Percentiles rank a stretch among this genome's conserved stretches.
Evolutionary conservation across 1,284 basidiomycete species (phyloP).

Genomic region (Farysia itapuensis): DNA sequence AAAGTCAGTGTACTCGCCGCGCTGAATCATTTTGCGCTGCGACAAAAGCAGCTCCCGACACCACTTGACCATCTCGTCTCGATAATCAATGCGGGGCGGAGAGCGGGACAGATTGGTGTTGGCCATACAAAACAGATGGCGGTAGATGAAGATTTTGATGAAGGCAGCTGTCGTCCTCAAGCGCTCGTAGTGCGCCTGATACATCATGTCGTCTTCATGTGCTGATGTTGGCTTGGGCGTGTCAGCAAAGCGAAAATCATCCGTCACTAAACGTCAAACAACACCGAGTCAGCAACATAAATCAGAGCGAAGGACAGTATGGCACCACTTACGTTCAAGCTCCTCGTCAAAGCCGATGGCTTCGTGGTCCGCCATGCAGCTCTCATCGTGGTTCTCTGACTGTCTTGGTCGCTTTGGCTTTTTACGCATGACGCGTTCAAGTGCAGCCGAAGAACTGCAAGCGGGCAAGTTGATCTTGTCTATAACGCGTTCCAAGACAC

Average conservation of each 20-base stretch:
- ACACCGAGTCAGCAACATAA: background rate
- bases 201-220: conserved; percentile 34
- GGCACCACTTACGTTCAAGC: conserved; percentile 11
- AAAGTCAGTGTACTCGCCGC: conserved; percentile 34
- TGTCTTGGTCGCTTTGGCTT: conserved; percentile 35
- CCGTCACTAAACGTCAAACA: conserved; percentile 5
- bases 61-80: conserved; percentile 41
- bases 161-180: conserved; percentile 34
- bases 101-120: conserved; percentile 26
- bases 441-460: conserved; percentile 26
- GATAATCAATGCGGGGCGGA: conserved; percentile 30
- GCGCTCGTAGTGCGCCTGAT: conserved; percentile 27
- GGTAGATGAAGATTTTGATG: conserved; percentile 37
- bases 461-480: conserved; percentile 43
- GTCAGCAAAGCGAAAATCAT: conserved; percentile 29
- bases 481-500: conserved; percentile 36
- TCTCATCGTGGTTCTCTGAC: conserved; percentile 28
- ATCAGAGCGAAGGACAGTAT: too few species aligned
- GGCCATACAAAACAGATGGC: conserved; percentile 23
- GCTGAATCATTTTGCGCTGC: conserved; percentile 39
- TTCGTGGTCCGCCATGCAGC: conserved; percentile 40
- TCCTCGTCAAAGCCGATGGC: conserved; percentile 32
- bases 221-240: conserved; percentile 24
- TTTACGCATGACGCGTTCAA: conserved; percentile 34
- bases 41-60: conserved; percentile 33